Percentiles rank a stretch among this genome's conserved stretches.
Evolutionary conservation across 2,329 filamentous ascomycete genomes (phyloP).

Genomic region (Septoria linicola): DNA sequence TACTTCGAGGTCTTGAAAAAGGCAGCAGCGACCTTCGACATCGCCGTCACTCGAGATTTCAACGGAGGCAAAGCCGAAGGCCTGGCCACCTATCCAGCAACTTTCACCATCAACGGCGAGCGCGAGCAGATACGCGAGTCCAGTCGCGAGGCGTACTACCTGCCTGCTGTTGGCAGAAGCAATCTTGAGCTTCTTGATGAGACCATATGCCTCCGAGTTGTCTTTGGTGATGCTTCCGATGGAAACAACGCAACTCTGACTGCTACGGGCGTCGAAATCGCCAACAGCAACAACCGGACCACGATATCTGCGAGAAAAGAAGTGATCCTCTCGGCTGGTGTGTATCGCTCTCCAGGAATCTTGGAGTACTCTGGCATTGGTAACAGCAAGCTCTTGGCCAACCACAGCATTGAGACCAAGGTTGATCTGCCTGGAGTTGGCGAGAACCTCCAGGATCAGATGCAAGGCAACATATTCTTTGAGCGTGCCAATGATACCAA

Average conservation of each 20-base stretch:
- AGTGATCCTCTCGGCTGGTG: slow-evolving; percentile 46
- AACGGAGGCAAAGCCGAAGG: slow-evolving; percentile 48
- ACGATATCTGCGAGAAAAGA: slow-evolving; percentile 32
- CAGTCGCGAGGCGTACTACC: slow-evolving; percentile 51
- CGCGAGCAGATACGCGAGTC: slow-evolving; percentile 45
- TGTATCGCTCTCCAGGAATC: slow-evolving; percentile 54
- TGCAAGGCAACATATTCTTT: slow-evolving; percentile 18
- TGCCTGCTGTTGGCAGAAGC: slow-evolving; percentile 41
- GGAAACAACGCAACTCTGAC: slow-evolving; percentile 61
- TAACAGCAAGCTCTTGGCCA: slow-evolving; percentile 46
- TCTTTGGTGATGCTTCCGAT: slow-evolving; percentile 44
- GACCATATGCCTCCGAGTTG: slow-evolving; percentile 32
- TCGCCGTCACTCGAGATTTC: slow-evolving; percentile 44
- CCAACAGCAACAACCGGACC: slow-evolving; percentile 42
- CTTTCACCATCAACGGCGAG: slow-evolving; percentile 41
- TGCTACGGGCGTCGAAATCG: slow-evolving; percentile 44
- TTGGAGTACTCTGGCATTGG: slow-evolving; percentile 63
- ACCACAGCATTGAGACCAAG: slow-evolving; percentile 28
- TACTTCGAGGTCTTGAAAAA: slow-evolving; percentile 36
- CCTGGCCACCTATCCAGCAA: slow-evolving; percentile 42
- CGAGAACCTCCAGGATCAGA: slow-evolving; percentile 35
- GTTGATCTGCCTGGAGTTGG: slow-evolving; percentile 37
- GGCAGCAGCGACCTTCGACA: slow-evolving; percentile 38
- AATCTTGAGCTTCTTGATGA: slow-evolving; percentile 50
- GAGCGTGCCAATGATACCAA: slow-evolving; percentile 5